A percentile compares a stretch with the other conserved stretches of the same genome.
phyloP scores from a whole-genome alignment of 1,284 basidiomycete species.

The Ganoderma multipileum region DNA sequence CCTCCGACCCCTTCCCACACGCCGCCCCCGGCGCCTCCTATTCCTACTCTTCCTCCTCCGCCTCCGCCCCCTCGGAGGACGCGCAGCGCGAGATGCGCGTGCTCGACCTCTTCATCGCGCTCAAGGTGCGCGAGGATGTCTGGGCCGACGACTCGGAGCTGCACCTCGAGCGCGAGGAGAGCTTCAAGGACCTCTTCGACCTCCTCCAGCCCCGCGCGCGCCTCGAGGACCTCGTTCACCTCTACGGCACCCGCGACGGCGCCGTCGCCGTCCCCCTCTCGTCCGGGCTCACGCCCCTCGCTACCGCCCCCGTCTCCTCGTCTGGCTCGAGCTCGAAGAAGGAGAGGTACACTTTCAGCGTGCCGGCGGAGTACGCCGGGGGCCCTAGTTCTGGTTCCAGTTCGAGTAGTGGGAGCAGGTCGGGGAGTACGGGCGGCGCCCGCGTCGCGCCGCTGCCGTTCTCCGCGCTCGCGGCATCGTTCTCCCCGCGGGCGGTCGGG shows the following conservation, averaged over 20 bases:
- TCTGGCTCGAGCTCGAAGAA: slow-evolving; percentile 12
- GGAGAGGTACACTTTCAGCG: neutral
- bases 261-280: slow-evolving; percentile 44
- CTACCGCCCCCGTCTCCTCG: slow-evolving; percentile 23
- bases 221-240: slow-evolving; percentile 72
- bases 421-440: slow-evolving; percentile 20
- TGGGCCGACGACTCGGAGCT: slow-evolving; percentile 74
- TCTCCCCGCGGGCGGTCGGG: slow-evolving; percentile 64
- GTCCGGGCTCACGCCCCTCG: slow-evolving; percentile 25
- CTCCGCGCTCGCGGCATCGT: slow-evolving; percentile 57
- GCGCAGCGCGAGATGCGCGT: slow-evolving; percentile 72
- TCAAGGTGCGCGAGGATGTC: slow-evolving; percentile 80
- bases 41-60: slow-evolving; percentile 70
- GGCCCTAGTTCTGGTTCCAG: neutral
- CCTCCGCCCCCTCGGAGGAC: slow-evolving; percentile 35
- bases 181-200: slow-evolving; percentile 78
- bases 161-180: slow-evolving; percentile 74
- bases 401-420: neutral
- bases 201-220: slow-evolving; percentile 74
- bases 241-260: slow-evolving; percentile 63
- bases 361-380: neutral
- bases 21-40: slow-evolving; percentile 54
- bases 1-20: slow-evolving; percentile 78
- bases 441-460: slow-evolving; percentile 54
- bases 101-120: slow-evolving; percentile 78